Percentiles rank a stretch among this genome's conserved stretches.
These are phyloP conservation scores for Euphrasia arctica DNA, from an alignment of 305 asterid species.

Conservation along the genomic window DNA sequence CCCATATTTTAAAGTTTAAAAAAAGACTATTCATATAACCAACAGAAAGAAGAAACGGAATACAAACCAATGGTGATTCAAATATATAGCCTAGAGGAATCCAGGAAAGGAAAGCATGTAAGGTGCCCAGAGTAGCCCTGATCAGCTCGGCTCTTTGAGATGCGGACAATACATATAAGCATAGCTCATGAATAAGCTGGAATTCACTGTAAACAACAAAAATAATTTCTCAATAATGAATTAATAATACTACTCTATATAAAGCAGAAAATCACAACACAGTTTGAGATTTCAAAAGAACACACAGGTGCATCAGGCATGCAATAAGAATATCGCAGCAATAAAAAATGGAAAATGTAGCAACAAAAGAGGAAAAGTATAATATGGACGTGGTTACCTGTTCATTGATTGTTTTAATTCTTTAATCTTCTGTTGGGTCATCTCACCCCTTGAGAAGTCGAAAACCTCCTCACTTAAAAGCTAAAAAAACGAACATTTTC, in stretches of 20 bases:
- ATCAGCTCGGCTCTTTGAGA: slow-evolving; percentile 97
- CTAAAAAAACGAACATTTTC: too few species aligned
- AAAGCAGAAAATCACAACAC: not conserved
- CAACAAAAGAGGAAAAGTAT: slow-evolving; percentile 8
- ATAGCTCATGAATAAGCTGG: slow-evolving; percentile 95
- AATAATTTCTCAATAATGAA: not conserved
- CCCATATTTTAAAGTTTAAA: too few species aligned
- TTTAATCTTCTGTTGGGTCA: slow-evolving; percentile 98
- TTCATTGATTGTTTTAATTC: slow-evolving; percentile 90
- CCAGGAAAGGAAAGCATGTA: slow-evolving; percentile 99
- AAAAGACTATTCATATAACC: too few species aligned
- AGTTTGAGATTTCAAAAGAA: not conserved
- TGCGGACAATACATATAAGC: slow-evolving; percentile 87
- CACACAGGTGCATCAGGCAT: too few species aligned
- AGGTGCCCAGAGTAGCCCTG: slow-evolving; percentile 89
- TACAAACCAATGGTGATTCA: slow-evolving; percentile 92
- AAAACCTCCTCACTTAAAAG: slow-evolving; percentile 98
- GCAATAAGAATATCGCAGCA: slow-evolving; percentile 9
- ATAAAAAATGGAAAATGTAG: not conserved
- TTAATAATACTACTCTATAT: not conserved
- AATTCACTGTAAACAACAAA: slow-evolving; percentile 69
- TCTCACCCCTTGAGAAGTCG: slow-evolving; percentile 99
- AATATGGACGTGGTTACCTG: slow-evolving; percentile 70
- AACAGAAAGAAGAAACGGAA: slow-evolving; percentile 27
- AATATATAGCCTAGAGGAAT: slow-evolving; percentile 98